phyloP scores from a whole-genome alignment of 2,329 filamentous ascomycete species.

The Stagonosporopsis rhizophila region DNA sequence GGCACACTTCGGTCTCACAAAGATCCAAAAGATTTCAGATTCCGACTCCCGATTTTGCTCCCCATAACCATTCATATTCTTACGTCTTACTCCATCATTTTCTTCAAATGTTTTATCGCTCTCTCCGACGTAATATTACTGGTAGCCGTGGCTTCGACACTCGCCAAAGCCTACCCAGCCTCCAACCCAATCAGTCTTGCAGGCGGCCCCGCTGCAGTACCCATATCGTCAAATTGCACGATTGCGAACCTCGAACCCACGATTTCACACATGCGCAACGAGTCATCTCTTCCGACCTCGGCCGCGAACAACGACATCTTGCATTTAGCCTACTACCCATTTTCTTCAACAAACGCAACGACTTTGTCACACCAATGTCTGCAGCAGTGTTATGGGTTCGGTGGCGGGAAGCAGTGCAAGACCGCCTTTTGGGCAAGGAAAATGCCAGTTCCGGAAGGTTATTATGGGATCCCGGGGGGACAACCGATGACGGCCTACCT shows the following conservation, averaged over 20 bases:
- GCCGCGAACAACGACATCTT: conserved; percentile 29
- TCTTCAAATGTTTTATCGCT: background rate
- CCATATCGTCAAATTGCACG: conserved; percentile 48
- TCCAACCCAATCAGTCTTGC: conserved; percentile 29
- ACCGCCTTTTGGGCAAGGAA: conserved; percentile 48
- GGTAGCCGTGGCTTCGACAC: background rate
- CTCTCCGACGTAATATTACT: background rate
- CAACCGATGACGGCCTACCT: conserved; percentile 45
- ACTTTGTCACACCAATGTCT: conserved; percentile 45
- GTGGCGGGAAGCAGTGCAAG: conserved; percentile 45
- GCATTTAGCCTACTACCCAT: conserved; percentile 46
- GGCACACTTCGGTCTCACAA: background rate
- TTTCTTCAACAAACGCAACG: conserved; percentile 35
- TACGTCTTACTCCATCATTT: background rate
- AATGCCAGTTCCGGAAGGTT: conserved; percentile 45
- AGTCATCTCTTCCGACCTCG: conserved; percentile 34
- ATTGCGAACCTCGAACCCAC: conserved; percentile 36
- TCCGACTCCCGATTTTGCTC: background rate
- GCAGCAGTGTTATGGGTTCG: conserved; percentile 53
- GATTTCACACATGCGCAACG: background rate
- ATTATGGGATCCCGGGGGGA: conserved; percentile 43
- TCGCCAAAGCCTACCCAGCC: background rate
- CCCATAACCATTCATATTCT: too few species aligned
- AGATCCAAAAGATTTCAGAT: too few species aligned
- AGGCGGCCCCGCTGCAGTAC: conserved; percentile 43